A percentile compares a stretch with the other conserved stretches of the same genome.
Conservation (phyloP, 805 yeast genomes). For the Ogataea angusta region DNA sequence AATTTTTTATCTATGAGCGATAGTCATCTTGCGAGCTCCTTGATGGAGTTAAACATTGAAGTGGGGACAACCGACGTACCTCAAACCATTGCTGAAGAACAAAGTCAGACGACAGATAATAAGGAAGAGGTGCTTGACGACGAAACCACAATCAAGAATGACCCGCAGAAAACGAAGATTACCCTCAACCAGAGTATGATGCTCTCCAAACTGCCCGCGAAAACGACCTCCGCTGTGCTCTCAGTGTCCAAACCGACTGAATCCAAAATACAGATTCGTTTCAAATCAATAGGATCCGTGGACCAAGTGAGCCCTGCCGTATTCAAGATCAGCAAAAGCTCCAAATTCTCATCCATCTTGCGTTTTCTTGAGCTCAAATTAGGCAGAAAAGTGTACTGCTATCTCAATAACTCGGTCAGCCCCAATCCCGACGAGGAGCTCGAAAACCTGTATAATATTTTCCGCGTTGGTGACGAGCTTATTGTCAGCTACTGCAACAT, state of each 20-base stretch:
- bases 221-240: conserved; percentile 25
- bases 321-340: conserved; percentile 46
- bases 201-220: conserved; percentile 22
- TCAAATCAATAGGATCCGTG: conserved; percentile 57
- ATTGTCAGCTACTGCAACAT: conserved; percentile 43
- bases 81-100: conserved; percentile 3
- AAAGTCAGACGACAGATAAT: conserved; percentile 1
- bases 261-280: conserved; percentile 45
- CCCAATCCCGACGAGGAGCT: conserved; percentile 44
- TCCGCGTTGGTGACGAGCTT: conserved; percentile 37
- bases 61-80: conserved; percentile 12
- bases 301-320: conserved; percentile 49
- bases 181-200: conserved; percentile 30
- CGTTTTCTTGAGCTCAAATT: conserved; percentile 44
- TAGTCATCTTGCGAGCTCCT: conserved; percentile 14
- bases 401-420: conserved; percentile 43
- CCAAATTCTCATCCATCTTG: conserved; percentile 44
- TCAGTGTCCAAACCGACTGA: conserved; percentile 15
- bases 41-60: conserved; percentile 19
- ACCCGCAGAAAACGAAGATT: conserved; percentile 27
- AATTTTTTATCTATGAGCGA: conserved; percentile 3
- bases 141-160: conserved; percentile 14
- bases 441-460: conserved; percentile 36
- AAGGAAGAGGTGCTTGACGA: conserved; percentile 9
- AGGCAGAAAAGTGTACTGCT: conserved; percentile 35